A percentile compares a stretch with the other conserved stretches of the same genome.
Evolutionary conservation across 2,329 filamentous ascomycete genomes (phyloP).

Genomic region (Pseudogymnoascus pannorum): DNA sequence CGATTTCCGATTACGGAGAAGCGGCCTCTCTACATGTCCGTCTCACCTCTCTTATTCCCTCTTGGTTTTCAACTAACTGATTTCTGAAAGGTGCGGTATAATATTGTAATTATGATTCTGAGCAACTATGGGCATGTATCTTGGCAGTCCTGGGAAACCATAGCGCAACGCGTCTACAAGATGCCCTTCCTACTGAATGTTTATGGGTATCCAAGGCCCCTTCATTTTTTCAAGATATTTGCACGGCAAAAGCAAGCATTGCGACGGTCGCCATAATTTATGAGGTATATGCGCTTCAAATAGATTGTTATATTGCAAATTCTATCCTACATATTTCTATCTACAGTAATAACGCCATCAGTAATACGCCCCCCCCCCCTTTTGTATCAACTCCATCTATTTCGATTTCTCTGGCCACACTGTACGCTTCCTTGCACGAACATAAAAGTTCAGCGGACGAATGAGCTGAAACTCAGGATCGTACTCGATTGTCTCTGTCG

Average conservation of each 20-base stretch:
- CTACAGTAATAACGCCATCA: background rate
- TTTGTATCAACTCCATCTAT: constrained; percentile 29
- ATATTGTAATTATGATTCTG: too few relatives aligned
- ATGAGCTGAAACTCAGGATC: constrained; percentile 36
- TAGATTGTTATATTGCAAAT: background rate
- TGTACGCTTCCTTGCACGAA: constrained; percentile 18
- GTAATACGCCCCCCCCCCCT: background rate
- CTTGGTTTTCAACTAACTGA: too few relatives aligned
- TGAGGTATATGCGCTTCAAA: background rate
- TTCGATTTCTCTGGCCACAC: constrained; percentile 15
- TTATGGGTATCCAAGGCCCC: too few relatives aligned
- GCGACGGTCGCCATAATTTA: background rate
- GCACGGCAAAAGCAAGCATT: too few relatives aligned
- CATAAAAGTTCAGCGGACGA: constrained; percentile 33
- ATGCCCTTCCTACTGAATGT: too few relatives aligned
- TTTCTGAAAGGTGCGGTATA: too few relatives aligned
- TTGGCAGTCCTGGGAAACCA: too few relatives aligned
- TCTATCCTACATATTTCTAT: background rate
- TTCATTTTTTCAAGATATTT: too few relatives aligned
- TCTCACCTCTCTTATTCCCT: background rate
- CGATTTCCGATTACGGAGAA: background rate
- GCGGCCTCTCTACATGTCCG: background rate
- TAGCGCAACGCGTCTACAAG: too few relatives aligned
- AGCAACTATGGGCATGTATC: too few relatives aligned
- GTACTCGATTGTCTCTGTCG: constrained; percentile 31